Conservation (phyloP, 1,284 basidiomycete species). For the Cutaneotrichosporon cavernicola region DNA sequence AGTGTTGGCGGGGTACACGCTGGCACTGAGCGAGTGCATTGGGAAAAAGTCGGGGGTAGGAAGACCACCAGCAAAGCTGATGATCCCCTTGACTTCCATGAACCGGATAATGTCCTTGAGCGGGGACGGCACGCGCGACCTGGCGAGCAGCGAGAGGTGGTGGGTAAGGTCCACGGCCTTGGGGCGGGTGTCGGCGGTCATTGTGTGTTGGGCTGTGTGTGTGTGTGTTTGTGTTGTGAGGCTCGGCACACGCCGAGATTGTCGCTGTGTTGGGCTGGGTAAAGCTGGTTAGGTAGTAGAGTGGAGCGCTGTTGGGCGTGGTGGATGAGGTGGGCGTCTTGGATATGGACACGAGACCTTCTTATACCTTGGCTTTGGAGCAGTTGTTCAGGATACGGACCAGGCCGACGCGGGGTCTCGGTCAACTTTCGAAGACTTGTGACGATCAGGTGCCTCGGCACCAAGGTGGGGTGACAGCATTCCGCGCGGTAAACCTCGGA, state of each 20-base stretch:
- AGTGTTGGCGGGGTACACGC: constrained; percentile 31
- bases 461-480: neutral
- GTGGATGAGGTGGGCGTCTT: neutral
- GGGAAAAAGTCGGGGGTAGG: constrained; percentile 50
- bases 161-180: constrained; percentile 59
- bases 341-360: neutral
- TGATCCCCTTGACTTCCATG: constrained; percentile 31
- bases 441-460: no score
- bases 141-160: constrained; percentile 60
- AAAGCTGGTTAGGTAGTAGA: neutral
- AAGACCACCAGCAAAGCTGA: constrained; percentile 40
- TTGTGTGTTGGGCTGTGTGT: neutral
- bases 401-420: no score
- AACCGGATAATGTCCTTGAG: constrained; percentile 57
- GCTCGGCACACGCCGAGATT: neutral
- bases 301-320: no score
- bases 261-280: neutral
- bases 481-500: neutral
- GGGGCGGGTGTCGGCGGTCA: constrained; percentile 8
- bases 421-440: no score
- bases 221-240: neutral
- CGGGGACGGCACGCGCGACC: constrained; percentile 59
- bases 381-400: no score
- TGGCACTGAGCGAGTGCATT: constrained; percentile 38
- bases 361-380: no score